Evolutionary conservation across 441 rosid species (phyloP), one percentile per base, ranked within the genome.

Genomic region (Biscutella auriculata): DNA sequence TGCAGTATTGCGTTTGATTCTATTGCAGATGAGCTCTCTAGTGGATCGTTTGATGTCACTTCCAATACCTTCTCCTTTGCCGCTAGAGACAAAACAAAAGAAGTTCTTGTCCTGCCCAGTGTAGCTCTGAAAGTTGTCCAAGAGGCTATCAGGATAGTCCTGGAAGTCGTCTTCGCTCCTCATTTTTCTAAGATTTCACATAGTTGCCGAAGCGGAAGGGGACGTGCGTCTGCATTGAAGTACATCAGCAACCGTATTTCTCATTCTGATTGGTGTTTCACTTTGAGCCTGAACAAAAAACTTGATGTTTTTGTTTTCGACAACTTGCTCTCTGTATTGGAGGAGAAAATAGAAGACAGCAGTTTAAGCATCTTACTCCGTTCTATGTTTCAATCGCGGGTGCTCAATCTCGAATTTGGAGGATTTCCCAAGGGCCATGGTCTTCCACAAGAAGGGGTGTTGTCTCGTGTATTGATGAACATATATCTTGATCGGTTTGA

Each of bases 371-470:
- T 68, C 66, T 62, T 79, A 30, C 73, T 88, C 17, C 56, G 59
- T 63, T 71, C 79, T 48, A 84, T 92, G 94, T 83, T 71, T 76
- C 79, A 88, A 63, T 77, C 94, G 21, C 69, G 60, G 8, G 88
- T 80, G 62, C 78, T 88, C 42, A 84, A 88, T 67, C 58, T 86
- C 42, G 95, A 84, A 73, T 88, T 92, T 74, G 98, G 97, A 32
- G 88, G 92, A 46, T 92, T 84, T 63, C 84, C 92, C 17, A 92
- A 92, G 77, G 92, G 97, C 27, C 95, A 92, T 61, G 94, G 98
- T 66, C 97, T 92, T 67, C 97, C 98, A 26, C 97, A 92, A 60
- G 95, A 92, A 79, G 98, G 98, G 55, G 70, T 80, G 50, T 51
- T 92, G 71, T 84, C 85, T 39, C 86, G 94, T 44, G 73, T 92